A percentile compares a stretch with the other conserved stretches of the same genome.
Evolutionary conservation across 2,329 filamentous ascomycete species (phyloP).

Genomic region (Venturia carpophila): DNA sequence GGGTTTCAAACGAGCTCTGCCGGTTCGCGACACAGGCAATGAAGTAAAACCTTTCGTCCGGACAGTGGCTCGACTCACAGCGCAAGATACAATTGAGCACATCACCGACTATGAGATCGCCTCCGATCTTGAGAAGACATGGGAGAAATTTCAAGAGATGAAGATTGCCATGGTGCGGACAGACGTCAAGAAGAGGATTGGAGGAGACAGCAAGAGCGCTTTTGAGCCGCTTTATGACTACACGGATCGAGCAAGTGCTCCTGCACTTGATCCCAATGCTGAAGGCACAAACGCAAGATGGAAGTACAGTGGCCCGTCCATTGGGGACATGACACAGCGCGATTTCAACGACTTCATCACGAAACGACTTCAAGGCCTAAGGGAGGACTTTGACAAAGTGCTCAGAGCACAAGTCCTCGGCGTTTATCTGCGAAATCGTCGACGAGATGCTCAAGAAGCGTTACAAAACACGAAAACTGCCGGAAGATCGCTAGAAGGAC

Average conservation of each 20-base stretch:
- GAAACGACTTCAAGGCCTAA: background rate
- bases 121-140: slow-evolving; percentile 69
- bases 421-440: background rate
- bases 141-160: slow-evolving; percentile 82
- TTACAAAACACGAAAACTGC: background rate
- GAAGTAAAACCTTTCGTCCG: slow-evolving; percentile 7
- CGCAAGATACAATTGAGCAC: slow-evolving; percentile 77
- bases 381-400: background rate
- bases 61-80: slow-evolving; percentile 55
- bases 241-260: slow-evolving; percentile 23
- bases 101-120: slow-evolving; percentile 84
- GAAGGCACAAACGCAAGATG: slow-evolving; percentile 35
- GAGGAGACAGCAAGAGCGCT: slow-evolving; percentile 23
- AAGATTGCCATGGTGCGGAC: slow-evolving; percentile 51
- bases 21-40: slow-evolving; percentile 62
- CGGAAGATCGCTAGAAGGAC: background rate
- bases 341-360: slow-evolving; percentile 47
- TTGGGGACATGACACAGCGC: slow-evolving; percentile 47
- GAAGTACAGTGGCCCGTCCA: slow-evolving; percentile 52
- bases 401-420: background rate
- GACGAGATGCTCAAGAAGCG: background rate
- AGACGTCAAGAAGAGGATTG: slow-evolving; percentile 14
- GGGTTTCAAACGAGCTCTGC: slow-evolving; percentile 82
- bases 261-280: slow-evolving; percentile 8
- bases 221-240: slow-evolving; percentile 40